Conservation (phyloP, 2,329 filamentous ascomycete genomes). For the Hypoxylon sp. region DNA sequence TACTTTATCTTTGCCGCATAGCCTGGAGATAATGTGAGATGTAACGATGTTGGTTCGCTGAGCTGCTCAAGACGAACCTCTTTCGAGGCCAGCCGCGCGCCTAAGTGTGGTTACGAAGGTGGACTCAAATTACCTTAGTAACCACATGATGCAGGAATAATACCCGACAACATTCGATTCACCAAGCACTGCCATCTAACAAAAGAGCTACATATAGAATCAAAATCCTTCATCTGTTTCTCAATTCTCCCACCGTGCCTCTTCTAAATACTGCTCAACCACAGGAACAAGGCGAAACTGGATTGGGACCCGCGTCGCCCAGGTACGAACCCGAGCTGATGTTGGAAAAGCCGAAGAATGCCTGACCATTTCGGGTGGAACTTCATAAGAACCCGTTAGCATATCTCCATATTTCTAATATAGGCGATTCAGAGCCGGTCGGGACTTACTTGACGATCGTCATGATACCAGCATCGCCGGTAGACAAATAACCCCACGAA, state of each 20-base stretch:
- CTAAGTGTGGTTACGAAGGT: background rate
- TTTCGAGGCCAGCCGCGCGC: slow-evolving; percentile 21
- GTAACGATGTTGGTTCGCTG: slow-evolving; percentile 5
- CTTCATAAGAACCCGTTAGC: slow-evolving; percentile 28
- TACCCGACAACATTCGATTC: slow-evolving; percentile 2
- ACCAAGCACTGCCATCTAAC: background rate
- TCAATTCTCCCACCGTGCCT: background rate
- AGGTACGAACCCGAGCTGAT: slow-evolving; percentile 36
- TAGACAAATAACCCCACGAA: slow-evolving; percentile 46
- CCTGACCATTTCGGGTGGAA: slow-evolving; percentile 27
- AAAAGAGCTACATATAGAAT: background rate
- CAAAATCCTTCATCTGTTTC: background rate
- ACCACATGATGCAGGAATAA: background rate
- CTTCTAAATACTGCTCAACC: background rate
- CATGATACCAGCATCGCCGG: slow-evolving; percentile 45
- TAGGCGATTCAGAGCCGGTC: too few relatives aligned
- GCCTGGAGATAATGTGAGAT: too few relatives aligned
- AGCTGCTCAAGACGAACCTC: background rate
- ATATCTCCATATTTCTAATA: background rate
- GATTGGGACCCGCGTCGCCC: slow-evolving; percentile 36
- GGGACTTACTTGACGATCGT: slow-evolving; percentile 45
- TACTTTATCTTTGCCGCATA: background rate
- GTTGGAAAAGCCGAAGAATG: slow-evolving; percentile 45
- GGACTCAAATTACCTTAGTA: background rate
- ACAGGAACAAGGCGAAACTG: slow-evolving; percentile 37